phyloP scores from a whole-genome alignment of 2,329 filamentous ascomycete genomes.

The Myriosclerotinia duriaeana region DNA sequence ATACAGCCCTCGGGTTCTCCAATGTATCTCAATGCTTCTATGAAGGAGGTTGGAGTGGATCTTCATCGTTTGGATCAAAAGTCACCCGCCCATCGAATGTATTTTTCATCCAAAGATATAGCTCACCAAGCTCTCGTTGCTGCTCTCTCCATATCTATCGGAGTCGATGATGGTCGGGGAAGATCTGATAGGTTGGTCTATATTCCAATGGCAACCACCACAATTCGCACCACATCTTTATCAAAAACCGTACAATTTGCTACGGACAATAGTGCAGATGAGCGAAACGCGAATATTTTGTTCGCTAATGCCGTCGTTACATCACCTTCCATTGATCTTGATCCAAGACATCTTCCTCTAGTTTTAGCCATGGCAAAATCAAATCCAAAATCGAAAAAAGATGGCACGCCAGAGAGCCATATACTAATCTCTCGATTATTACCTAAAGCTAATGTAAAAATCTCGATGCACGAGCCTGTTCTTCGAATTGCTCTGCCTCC shows the following conservation, averaged over 20 bases:
- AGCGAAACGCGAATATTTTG: conserved; percentile 92
- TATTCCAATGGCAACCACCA: conserved; percentile 96
- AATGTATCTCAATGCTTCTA: conserved; percentile 80
- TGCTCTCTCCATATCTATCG: conserved; percentile 87
- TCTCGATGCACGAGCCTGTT: conserved; percentile 95
- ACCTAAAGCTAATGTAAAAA: conserved; percentile 90
- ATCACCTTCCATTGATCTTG: conserved; percentile 89
- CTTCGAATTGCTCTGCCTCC: conserved; percentile 84
- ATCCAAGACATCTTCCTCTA: conserved; percentile 86
- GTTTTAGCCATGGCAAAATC: conserved; percentile 72
- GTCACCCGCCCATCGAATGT: conserved; percentile 96
- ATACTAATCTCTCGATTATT: conserved; percentile 83
- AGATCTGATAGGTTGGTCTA: conserved; percentile 86
- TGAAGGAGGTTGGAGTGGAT: conserved; percentile 95
- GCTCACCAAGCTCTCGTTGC: conserved; percentile 93
- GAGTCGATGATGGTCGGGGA: conserved; percentile 84
- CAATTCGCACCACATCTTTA: conserved; percentile 86
- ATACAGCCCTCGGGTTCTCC: conserved; percentile 67
- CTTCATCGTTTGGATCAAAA: conserved; percentile 87
- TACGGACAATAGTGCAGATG: conserved; percentile 68
- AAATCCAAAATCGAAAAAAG: conserved; percentile 46
- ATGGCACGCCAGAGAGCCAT: conserved; percentile 54
- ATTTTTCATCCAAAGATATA: conserved; percentile 88
- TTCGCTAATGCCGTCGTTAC: conserved; percentile 96
- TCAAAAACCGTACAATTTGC: conserved; percentile 88